phyloP scores from a whole-genome alignment of 2,329 filamentous ascomycete genomes.

The Plenodomus lindquistii region DNA sequence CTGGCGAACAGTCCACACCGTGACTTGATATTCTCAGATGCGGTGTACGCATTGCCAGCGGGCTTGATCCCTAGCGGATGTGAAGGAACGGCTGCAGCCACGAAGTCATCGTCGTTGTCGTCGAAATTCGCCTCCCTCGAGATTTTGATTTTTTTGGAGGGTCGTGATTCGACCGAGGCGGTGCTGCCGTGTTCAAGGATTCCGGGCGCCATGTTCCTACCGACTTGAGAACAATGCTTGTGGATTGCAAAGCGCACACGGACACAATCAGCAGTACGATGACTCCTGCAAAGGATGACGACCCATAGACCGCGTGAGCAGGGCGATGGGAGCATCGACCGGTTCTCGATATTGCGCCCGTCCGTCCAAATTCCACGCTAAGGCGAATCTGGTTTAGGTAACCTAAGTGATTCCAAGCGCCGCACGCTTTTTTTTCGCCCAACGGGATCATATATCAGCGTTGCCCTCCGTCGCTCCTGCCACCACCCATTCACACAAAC shows the following conservation, averaged over 20 bases:
- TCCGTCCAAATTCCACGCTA: no score
- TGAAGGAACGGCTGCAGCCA: slow-evolving; percentile 65
- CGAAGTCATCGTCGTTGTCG: slow-evolving; percentile 40
- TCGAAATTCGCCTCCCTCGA: slow-evolving; percentile 23
- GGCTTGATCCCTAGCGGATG: slow-evolving; percentile 88
- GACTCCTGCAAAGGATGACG: slow-evolving; percentile 6
- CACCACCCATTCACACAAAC: slow-evolving; percentile 32
- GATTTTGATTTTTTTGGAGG: slow-evolving; percentile 41
- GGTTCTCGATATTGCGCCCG: no score
- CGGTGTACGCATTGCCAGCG: slow-evolving; percentile 77
- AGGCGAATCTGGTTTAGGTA: no score
- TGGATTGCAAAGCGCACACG: slow-evolving; percentile 9
- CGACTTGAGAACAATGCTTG: slow-evolving; percentile 4
- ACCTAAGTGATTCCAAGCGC: no score
- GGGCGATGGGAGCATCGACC: no score
- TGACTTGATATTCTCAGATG: slow-evolving; percentile 67
- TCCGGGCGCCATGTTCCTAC: slow-evolving; percentile 39
- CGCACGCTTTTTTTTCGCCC: slow-evolving; percentile 12
- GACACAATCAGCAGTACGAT: no score
- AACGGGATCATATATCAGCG: slow-evolving; percentile 14
- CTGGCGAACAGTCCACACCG: slow-evolving; percentile 66
- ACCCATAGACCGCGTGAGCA: slow-evolving; percentile 18
- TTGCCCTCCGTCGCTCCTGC: slow-evolving; percentile 29
- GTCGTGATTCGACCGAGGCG: slow-evolving; percentile 35
- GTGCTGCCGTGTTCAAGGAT: slow-evolving; percentile 29